Conservation (phyloP, 331 rosid species). For the Quercus tomentella region DNA sequence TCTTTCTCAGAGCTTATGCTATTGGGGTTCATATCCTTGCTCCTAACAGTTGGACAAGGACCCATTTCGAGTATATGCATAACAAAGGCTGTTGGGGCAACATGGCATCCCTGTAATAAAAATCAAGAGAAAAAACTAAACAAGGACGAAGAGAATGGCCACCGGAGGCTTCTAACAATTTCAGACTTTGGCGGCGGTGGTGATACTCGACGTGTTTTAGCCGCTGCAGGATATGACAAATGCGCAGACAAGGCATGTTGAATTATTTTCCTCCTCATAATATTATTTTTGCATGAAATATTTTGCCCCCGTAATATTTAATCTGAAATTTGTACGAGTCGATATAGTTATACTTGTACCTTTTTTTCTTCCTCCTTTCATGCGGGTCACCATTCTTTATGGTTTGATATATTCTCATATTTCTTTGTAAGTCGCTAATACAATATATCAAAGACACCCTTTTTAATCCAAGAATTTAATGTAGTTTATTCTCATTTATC, state of each 20-base stretch:
- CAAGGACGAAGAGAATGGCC: slow-evolving; percentile 1
- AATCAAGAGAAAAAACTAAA: not conserved
- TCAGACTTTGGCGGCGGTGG: not conserved
- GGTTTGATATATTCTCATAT: no score
- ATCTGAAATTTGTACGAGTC: no score
- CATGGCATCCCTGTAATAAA: slow-evolving; percentile 72
- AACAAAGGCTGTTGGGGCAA: slow-evolving; percentile 41
- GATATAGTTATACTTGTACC: no score
- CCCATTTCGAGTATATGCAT: slow-evolving; percentile 65
- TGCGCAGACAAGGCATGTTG: slow-evolving; percentile 47
- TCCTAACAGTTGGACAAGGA: slow-evolving; percentile 65
- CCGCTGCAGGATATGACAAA: slow-evolving; percentile 45
- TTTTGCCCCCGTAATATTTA: not conserved
- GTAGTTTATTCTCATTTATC: no score
- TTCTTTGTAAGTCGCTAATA: no score
- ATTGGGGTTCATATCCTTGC: slow-evolving; percentile 80
- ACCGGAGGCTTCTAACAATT: slow-evolving; percentile 36
- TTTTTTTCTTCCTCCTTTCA: no score
- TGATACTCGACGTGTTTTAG: slow-evolving; percentile 50
- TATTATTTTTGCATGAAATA: not conserved
- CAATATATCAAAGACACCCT: no score
- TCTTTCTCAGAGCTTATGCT: slow-evolving; percentile 69
- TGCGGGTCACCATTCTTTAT: no score
- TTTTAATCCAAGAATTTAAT: no score
- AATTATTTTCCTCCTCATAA: no score